Percentiles rank a stretch among this genome's conserved stretches.
Conservation (phyloP, 2,329 filamentous ascomycete genomes). For the Hymenoscyphus scutula region DNA sequence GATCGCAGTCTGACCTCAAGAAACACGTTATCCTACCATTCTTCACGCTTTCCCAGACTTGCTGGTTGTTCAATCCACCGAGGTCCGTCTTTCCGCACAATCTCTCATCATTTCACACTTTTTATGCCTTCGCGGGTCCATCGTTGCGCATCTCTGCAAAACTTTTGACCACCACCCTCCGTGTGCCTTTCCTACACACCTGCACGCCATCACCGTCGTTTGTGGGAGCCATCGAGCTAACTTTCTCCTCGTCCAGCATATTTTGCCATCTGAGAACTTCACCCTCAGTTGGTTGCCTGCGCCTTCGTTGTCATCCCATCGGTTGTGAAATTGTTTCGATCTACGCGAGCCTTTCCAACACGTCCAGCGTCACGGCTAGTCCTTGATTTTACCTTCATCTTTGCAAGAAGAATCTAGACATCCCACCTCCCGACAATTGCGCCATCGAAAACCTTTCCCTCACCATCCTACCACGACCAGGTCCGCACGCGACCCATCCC, state of each 20-base stretch:
- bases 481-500: slow-evolving; percentile 4
- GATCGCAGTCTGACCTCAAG: background rate
- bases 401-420: slow-evolving; percentile 5
- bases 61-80: slow-evolving; percentile 17
- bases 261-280: slow-evolving; percentile 14
- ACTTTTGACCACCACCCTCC: slow-evolving; percentile 12
- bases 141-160: slow-evolving; percentile 24
- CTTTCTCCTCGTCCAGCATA: slow-evolving; percentile 18
- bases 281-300: slow-evolving; percentile 27
- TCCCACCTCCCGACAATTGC: slow-evolving; percentile 9
- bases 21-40: background rate
- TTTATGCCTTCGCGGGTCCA: slow-evolving; percentile 13
- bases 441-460: slow-evolving; percentile 8
- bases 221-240: slow-evolving; percentile 21
- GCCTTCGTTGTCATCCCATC: slow-evolving; percentile 31
- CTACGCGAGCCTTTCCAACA: slow-evolving; percentile 27
- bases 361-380: slow-evolving; percentile 15
- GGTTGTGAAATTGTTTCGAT: slow-evolving; percentile 21
- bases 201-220: slow-evolving; percentile 15
- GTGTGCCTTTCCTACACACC: slow-evolving; percentile 7
- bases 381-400: slow-evolving; percentile 19
- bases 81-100: slow-evolving; percentile 21
- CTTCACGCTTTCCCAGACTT: slow-evolving; percentile 6
- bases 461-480: background rate
- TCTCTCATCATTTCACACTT: slow-evolving; percentile 12